Evolutionary conservation across 2,329 filamentous ascomycete species (phyloP).

Genomic region (Talaromyces sp.): DNA sequence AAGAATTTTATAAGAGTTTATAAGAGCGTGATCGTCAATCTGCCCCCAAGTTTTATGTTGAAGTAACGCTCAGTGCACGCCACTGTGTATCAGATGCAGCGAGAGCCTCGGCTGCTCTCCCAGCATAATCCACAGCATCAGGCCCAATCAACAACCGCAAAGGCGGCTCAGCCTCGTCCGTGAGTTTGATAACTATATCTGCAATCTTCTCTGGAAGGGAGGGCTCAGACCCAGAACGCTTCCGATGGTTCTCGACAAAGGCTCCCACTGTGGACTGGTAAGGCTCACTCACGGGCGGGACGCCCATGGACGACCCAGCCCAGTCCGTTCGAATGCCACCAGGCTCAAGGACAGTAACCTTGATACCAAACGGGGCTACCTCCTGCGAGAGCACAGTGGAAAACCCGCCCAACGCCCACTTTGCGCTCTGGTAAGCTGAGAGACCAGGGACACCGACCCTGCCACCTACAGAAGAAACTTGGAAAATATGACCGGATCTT

Average conservation of each 20-base stretch:
- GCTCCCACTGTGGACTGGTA: constrained; percentile 30
- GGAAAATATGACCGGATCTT: constrained; percentile 32
- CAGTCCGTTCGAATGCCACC: constrained; percentile 42
- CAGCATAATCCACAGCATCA: constrained; percentile 22
- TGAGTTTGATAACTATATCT: constrained; percentile 23
- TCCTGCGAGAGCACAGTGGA: constrained; percentile 35
- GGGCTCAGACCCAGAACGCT: neutral
- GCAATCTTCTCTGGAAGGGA: constrained; percentile 23
- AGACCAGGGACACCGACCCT: constrained; percentile 30
- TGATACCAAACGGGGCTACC: constrained; percentile 34
- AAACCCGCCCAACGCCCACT: constrained; percentile 39
- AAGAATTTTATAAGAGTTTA: neutral
- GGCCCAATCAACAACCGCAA: constrained; percentile 29
- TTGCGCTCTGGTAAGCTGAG: constrained; percentile 35
- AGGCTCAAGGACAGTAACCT: constrained; percentile 37
- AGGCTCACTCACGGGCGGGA: constrained; percentile 26
- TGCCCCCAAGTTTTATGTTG: neutral
- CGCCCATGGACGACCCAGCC: constrained; percentile 26
- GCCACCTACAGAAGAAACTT: constrained; percentile 39
- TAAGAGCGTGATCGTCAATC: neutral
- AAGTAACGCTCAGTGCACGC: constrained; percentile 6
- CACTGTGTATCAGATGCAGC: constrained; percentile 29
- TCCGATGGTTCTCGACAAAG: neutral
- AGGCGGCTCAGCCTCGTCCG: constrained; percentile 24
- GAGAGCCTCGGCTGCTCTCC: constrained; percentile 16